Percentiles rank a stretch among this genome's conserved stretches.
Conservation (phyloP, 345 rosid genomes). For the Excoecaria agallocha region DNA sequence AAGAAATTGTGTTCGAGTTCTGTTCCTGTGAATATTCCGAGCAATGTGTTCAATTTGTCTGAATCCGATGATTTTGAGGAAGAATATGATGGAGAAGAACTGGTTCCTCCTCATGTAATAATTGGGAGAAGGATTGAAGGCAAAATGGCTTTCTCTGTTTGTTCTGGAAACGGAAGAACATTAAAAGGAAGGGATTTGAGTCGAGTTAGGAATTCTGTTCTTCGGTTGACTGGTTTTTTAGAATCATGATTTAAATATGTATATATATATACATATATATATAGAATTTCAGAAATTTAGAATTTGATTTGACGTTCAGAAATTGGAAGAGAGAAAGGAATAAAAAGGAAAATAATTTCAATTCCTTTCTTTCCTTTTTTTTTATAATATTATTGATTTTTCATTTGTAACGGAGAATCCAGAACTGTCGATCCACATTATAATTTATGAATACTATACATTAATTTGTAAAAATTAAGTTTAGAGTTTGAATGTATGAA, state of each 20-base stretch:
- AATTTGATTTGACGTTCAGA: background rate
- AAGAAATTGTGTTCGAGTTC: conserved; percentile 29
- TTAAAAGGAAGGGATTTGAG: conserved; percentile 81
- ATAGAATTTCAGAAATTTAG: background rate
- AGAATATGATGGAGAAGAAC: conserved; percentile 23
- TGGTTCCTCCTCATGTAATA: conserved; percentile 61
- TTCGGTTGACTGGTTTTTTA: conserved; percentile 83
- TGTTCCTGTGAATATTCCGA: conserved; percentile 38
- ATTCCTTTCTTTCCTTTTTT: background rate
- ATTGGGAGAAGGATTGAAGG: conserved; percentile 46
- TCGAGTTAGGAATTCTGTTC: conserved; percentile 69
- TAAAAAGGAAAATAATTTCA: background rate
- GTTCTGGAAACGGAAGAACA: conserved; percentile 76
- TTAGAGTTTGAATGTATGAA: too few relatives aligned
- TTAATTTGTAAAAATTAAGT: too few relatives aligned
- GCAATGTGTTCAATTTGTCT: conserved; percentile 16
- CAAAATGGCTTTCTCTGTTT: conserved; percentile 75
- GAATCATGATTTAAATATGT: conserved; percentile 43
- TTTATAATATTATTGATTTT: background rate
- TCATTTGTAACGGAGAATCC: background rate
- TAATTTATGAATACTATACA: background rate
- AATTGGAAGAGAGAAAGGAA: background rate
- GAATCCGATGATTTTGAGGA: conserved; percentile 25
- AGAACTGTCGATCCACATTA: background rate
- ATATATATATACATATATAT: too few relatives aligned